Conservation (phyloP, 2,329 filamentous ascomycete species). For the Aspergillus caelatus region DNA sequence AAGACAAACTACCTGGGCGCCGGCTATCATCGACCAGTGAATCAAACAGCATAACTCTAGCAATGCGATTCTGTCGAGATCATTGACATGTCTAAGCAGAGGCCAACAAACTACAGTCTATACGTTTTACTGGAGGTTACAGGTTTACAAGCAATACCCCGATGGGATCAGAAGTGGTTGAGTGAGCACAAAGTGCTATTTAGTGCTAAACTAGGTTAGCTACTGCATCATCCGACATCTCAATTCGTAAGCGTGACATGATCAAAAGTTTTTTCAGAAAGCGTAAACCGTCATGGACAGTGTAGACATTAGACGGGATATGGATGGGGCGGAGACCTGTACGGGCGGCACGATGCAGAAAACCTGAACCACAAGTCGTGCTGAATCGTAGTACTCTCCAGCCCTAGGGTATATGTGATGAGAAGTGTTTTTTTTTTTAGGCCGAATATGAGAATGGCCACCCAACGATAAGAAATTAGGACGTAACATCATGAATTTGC, state of each 20-base stretch:
- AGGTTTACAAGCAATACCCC: not conserved
- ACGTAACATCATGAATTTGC: conserved; percentile 24
- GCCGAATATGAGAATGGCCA: conserved; percentile 13
- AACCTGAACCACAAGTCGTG: not conserved
- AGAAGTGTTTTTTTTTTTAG: conserved; percentile 4
- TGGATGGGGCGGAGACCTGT: conserved; percentile 3
- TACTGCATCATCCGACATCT: conserved; percentile 22
- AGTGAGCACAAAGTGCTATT: conserved; percentile 9
- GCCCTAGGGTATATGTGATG: conserved; percentile 1
- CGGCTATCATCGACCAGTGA: not conserved
- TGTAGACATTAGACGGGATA: conserved; percentile 17
- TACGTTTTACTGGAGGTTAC: not conserved
- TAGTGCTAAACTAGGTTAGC: conserved; percentile 15
- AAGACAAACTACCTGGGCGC: no score
- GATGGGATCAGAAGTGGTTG: not conserved
- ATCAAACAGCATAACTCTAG: not conserved
- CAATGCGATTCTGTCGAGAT: not conserved
- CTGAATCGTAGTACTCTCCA: not conserved
- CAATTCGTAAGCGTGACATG: conserved; percentile 24
- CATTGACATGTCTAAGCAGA: not conserved
- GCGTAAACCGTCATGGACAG: conserved; percentile 22
- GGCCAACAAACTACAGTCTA: not conserved
- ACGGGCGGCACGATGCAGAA: not conserved
- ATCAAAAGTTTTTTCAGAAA: conserved; percentile 17
- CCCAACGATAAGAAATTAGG: conserved; percentile 14